phyloP scores from a whole-genome alignment of 1,139 yeast species.

The Magnusiomyces clavatus region DNA sequence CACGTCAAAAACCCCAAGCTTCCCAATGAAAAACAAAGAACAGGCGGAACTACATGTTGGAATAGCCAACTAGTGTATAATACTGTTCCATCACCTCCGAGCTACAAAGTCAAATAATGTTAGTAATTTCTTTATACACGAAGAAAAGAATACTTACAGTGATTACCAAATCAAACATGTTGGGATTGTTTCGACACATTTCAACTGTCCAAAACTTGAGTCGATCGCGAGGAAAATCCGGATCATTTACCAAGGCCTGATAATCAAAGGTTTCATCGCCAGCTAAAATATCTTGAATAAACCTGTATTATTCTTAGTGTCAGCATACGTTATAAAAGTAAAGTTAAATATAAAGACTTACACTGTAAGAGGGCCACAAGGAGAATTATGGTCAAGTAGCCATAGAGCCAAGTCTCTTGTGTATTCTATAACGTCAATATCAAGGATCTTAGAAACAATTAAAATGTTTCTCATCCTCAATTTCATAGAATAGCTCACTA shows the following conservation, averaged over 20 bases:
- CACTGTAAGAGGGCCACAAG: conserved; percentile 35
- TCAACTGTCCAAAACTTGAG: conserved; percentile 54
- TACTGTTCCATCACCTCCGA: conserved; percentile 92
- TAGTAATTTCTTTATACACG: conserved; percentile 38
- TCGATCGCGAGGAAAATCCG: conserved; percentile 35
- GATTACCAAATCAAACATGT: conserved; percentile 46
- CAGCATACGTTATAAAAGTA: background rate
- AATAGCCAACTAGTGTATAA: conserved; percentile 54
- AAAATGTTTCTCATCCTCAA: conserved; percentile 51
- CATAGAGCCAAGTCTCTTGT: conserved; percentile 54
- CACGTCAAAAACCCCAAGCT: conserved; percentile 68
- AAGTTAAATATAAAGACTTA: conserved; percentile 11
- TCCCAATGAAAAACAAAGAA: conserved; percentile 73
- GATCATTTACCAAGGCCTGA: conserved; percentile 30
- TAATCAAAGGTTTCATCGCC: conserved; percentile 41
- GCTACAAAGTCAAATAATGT: conserved; percentile 13
- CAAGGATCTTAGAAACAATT: conserved; percentile 65
- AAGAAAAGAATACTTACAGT: conserved; percentile 24
- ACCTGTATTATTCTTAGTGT: conserved; percentile 20
- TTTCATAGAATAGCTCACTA: conserved; percentile 41
- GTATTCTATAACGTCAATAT: conserved; percentile 46
- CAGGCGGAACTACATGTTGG: conserved; percentile 74
- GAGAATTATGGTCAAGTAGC: conserved; percentile 38
- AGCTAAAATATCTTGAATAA: conserved; percentile 46
- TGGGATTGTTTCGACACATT: conserved; percentile 41